A percentile compares a stretch with the other conserved stretches of the same genome.
phyloP scores from a whole-genome alignment of 176 grass and related monocot genomes.

The Lolium rigidum region DNA sequence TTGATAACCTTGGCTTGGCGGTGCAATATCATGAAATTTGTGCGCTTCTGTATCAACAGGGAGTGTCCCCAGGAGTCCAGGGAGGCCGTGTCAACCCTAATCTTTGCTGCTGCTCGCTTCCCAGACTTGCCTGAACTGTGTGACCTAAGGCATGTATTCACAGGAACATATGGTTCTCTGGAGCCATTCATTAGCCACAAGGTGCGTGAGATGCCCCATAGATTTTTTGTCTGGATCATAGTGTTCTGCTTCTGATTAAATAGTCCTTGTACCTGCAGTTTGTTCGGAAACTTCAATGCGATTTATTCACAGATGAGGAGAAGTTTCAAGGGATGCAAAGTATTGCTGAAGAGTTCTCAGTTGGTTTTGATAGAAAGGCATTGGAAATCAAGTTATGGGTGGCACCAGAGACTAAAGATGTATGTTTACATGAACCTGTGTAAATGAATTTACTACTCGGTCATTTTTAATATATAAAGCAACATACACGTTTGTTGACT shows the following conservation, averaged over 20 bases:
- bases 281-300: slow-evolving; percentile 67
- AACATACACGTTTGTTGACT: neutral
- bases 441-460: slow-evolving; percentile 20
- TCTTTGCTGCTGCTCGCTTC: slow-evolving; percentile 88
- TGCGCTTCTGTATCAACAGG: slow-evolving; percentile 42
- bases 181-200: slow-evolving; percentile 79
- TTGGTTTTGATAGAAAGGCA: slow-evolving; percentile 66
- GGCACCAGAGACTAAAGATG: slow-evolving; percentile 46
- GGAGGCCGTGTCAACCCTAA: slow-evolving; percentile 85
- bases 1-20: slow-evolving; percentile 3
- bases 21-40: neutral
- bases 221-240: neutral
- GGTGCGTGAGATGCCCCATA: slow-evolving; percentile 47
- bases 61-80: slow-evolving; percentile 80
- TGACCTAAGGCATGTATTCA: slow-evolving; percentile 71
- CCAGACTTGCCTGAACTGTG: slow-evolving; percentile 81
- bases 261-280: slow-evolving; percentile 59
- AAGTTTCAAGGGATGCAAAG: slow-evolving; percentile 68
- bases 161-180: slow-evolving; percentile 65
- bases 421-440: slow-evolving; percentile 49
- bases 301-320: slow-evolving; percentile 68
- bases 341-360: slow-evolving; percentile 64
- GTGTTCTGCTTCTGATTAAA: neutral
- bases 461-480: neutral
- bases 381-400: slow-evolving; percentile 50